Evolutionary conservation across 495 filamentous ascomycete genomes (phyloP), one percentile per base, ranked within the genome.

Genomic region (Penicillium longicatenatum): DNA sequence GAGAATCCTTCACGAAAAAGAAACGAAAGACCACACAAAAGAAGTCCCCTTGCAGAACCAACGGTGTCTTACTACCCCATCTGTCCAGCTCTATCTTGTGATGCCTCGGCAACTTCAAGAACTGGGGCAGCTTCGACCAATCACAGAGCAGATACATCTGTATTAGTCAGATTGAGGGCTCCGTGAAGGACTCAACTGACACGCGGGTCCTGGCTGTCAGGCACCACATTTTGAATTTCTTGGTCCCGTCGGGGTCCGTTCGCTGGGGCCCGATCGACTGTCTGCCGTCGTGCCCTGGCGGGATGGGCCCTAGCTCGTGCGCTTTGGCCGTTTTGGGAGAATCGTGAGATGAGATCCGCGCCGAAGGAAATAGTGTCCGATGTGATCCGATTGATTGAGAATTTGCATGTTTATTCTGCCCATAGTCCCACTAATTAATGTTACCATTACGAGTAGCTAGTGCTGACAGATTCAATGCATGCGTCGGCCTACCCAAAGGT

Each of bases 71-170:
- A 44, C 16, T 42, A 53, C 39, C 51, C 24, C 35, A 48, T 48
- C 45, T 48, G 45, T 48, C 45, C 16, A 17, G 45, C 7, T 11
- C 43, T 16, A 39, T 52, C 62, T 61, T 59, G 62, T 65, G 62
- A 65, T 65, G 54, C 62, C 62, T 58, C 55, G 62, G 62, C 17
- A 64, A 47, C 50, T 61, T 41, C 5, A 43, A 6, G 1, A 3
- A 31, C n/a, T n/a, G 33, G 30, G 46, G 16, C 26, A 24, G 33
- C 52, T 31, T 48, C 10, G 35, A 24, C 61, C 58, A 60, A 64
- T 60, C 44, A 64, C 17, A 51, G 11, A 14, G 30, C 30, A 41
- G 2, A 17, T 17, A 29, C 4, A 14, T 45, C 19, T 19, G 8
- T 7, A 26, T 48, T 26, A 9, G 21, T 48, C 24, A 48, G 16